Evolutionary conservation across 1,139 yeast species (phyloP).

Genomic region (Taphrina communis): DNA sequence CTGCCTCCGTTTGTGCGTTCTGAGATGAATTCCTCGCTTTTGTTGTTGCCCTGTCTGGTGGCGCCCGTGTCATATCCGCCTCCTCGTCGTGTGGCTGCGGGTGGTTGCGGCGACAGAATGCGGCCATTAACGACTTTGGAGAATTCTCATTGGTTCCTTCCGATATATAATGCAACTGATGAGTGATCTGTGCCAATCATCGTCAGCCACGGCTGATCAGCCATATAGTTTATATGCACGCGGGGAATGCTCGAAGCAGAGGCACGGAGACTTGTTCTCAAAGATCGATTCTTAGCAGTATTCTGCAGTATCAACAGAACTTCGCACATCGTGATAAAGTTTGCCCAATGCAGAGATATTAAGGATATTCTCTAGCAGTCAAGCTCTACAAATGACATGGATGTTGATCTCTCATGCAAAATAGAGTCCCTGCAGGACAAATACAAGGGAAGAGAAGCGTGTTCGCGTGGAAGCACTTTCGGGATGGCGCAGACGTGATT

Average conservation of each 20-base stretch:
- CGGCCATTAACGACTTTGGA: background rate
- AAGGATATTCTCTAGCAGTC: background rate
- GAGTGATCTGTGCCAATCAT: background rate
- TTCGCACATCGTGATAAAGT: no score
- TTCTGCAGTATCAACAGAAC: no score
- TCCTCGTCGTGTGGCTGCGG: constrained; percentile 7
- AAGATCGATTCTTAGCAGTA: no score
- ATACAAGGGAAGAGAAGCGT: constrained; percentile 1
- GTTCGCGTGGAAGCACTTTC: constrained; percentile 1
- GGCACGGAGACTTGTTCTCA: no score
- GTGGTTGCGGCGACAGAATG: background rate
- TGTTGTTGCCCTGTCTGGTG: constrained; percentile 3
- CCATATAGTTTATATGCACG: constrained; percentile 4
- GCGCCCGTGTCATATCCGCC: background rate
- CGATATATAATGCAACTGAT: background rate
- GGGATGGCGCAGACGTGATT: constrained; percentile 5
- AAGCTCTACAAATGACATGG: no score
- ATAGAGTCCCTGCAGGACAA: constrained; percentile 3
- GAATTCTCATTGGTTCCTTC: background rate
- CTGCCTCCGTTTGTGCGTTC: no score
- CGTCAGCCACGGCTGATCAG: background rate
- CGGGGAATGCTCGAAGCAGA: constrained; percentile 1
- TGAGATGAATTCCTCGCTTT: background rate
- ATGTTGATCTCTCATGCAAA: background rate
- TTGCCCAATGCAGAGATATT: background rate